A percentile compares a stretch with the other conserved stretches of the same genome.
Evolutionary conservation across 331 rosid genomes (phyloP).

Genomic region (Dryas integrifolia): DNA sequence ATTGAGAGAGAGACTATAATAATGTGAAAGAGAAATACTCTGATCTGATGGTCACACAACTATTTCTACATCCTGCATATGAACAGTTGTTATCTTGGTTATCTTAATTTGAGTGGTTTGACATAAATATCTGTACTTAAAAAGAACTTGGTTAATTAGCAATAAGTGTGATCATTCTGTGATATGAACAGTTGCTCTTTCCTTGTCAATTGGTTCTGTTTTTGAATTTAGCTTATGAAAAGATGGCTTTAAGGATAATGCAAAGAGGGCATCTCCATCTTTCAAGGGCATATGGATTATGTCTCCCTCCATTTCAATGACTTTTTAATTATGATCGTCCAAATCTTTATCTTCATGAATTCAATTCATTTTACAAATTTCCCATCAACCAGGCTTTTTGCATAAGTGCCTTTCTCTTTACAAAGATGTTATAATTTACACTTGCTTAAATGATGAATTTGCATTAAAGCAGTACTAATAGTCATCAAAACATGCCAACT

Average conservation of each 20-base stretch:
- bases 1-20: too few relatives aligned
- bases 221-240: slow-evolving; percentile 46
- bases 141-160: background rate
- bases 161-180: slow-evolving; percentile 7
- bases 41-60: too few relatives aligned
- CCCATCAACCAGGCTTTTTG: slow-evolving; percentile 35
- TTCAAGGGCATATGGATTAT: slow-evolving; percentile 73
- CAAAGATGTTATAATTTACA: slow-evolving; percentile 9
- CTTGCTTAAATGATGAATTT: slow-evolving; percentile 19
- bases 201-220: slow-evolving; percentile 63
- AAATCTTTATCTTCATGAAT: slow-evolving; percentile 37
- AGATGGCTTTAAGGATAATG: slow-evolving; percentile 51
- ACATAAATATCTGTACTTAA: background rate
- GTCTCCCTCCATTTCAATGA: slow-evolving; percentile 63
- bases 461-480: slow-evolving; percentile 6
- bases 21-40: too few relatives aligned
- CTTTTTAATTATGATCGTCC: slow-evolving; percentile 42
- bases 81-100: background rate
- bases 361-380: slow-evolving; percentile 43
- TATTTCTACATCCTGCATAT: too few relatives aligned
- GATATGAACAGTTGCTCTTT: slow-evolving; percentile 33
- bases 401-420: slow-evolving; percentile 13
- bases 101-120: background rate
- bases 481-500: slow-evolving; percentile 7
- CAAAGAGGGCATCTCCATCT: slow-evolving; percentile 41